Conservation (phyloP, 306 rosid genomes). For the Cercis canadensis region DNA sequence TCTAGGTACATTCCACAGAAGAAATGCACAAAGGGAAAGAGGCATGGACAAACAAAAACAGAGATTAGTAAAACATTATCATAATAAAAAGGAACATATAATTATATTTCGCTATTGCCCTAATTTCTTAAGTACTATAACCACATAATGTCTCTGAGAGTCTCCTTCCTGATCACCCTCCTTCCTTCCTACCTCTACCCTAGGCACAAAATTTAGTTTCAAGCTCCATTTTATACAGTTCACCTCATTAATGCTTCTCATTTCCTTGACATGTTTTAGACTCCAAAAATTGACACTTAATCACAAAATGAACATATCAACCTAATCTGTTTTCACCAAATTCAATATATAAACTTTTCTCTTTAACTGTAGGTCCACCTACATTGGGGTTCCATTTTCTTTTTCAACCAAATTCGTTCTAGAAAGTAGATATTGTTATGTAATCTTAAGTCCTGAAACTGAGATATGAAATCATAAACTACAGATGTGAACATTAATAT, state of each 20-base stretch:
- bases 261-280: not conserved
- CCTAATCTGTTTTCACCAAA: not conserved
- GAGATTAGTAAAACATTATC: not conserved
- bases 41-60: not conserved
- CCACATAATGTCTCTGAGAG: not conserved
- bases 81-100: not conserved
- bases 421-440: not conserved
- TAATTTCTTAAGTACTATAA: constrained; percentile 14
- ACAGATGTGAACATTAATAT: constrained; percentile 1
- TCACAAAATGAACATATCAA: not conserved
- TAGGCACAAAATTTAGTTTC: not conserved
- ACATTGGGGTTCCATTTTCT: too few species aligned
- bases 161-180: too few species aligned
- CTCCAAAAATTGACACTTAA: not conserved
- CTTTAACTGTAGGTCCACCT: too few species aligned
- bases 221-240: not conserved
- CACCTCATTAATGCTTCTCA: not conserved
- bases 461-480: not conserved
- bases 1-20: constrained; percentile 18
- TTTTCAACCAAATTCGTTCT: too few species aligned
- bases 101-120: constrained; percentile 3
- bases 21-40: constrained; percentile 18
- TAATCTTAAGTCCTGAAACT: not conserved
- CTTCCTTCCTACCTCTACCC: not conserved
- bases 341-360: not conserved